A percentile compares a stretch with the other conserved stretches of the same genome.
Conservation (phyloP, 129 eudicot species). For the Helianthus tuberosus region DNA sequence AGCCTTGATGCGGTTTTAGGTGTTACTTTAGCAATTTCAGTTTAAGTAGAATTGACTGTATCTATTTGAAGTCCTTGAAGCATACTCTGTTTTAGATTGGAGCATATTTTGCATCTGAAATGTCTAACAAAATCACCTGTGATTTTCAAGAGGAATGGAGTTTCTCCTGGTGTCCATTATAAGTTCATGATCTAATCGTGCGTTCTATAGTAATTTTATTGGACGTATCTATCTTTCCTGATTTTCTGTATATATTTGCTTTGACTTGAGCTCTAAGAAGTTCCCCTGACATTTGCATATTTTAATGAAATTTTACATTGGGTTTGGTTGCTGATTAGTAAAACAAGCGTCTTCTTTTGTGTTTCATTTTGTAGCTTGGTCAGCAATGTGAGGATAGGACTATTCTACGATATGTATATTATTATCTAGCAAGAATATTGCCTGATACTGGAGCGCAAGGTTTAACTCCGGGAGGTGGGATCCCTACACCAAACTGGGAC, state of each 20-base stretch:
- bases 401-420: slow-evolving; percentile 89
- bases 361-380: slow-evolving; percentile 64
- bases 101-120: slow-evolving; percentile 13
- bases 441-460: slow-evolving; percentile 99
- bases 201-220: slow-evolving; percentile 7
- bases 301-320: background rate
- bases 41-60: background rate
- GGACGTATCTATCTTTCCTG: slow-evolving; percentile 2
- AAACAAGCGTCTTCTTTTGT: slow-evolving; percentile 6
- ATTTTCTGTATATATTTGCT: background rate
- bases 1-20: slow-evolving; percentile 11
- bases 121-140: slow-evolving; percentile 16
- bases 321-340: slow-evolving; percentile 5
- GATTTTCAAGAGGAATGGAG: background rate
- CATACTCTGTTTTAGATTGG: slow-evolving; percentile 1
- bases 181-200: slow-evolving; percentile 3
- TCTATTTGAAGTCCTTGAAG: slow-evolving; percentile 14
- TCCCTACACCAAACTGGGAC: slow-evolving; percentile 99
- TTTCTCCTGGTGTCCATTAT: background rate
- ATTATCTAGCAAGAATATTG: slow-evolving; percentile 91
- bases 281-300: slow-evolving; percentile 3
- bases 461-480: slow-evolving; percentile 93
- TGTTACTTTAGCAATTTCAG: background rate
- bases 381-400: slow-evolving; percentile 98
- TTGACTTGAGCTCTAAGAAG: slow-evolving; percentile 1